A percentile compares a stretch with the other conserved stretches of the same genome.
Conservation (phyloP, 2,329 filamentous ascomycete genomes). For the Talaromyces sp. region DNA sequence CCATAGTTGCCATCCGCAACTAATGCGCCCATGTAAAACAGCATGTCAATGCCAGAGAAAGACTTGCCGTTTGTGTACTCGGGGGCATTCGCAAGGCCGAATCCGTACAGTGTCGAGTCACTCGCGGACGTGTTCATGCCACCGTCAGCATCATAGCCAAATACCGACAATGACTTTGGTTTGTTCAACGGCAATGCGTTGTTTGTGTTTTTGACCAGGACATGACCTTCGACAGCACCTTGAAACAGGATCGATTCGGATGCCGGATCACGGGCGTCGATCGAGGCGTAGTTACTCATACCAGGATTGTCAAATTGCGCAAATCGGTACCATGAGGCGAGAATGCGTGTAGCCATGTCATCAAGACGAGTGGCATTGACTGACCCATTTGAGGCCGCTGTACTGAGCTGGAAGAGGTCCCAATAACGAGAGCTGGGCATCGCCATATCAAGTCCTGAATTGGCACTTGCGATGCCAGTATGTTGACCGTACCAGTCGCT, state of each 20-base stretch:
- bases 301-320: constrained; percentile 10
- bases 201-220: constrained; percentile 59
- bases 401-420: constrained; percentile 38
- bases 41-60: background rate
- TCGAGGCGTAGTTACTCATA: background rate
- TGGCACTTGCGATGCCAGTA: constrained; percentile 60
- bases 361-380: constrained; percentile 53
- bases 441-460: constrained; percentile 72
- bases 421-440: constrained; percentile 11
- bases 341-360: constrained; percentile 54
- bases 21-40: constrained; percentile 1
- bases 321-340: constrained; percentile 6
- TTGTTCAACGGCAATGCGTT: constrained; percentile 51
- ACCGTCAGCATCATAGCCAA: constrained; percentile 54
- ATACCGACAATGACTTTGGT: constrained; percentile 53
- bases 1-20: constrained; percentile 17
- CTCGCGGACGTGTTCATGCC: constrained; percentile 29
- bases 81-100: background rate
- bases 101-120: constrained; percentile 30
- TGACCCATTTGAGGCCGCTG: constrained; percentile 58
- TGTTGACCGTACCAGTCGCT: constrained; percentile 79
- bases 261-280: constrained; percentile 18
- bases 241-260: background rate
- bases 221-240: constrained; percentile 20
- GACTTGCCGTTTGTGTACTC: background rate